A percentile compares a stretch with the other conserved stretches of the same genome.
These are phyloP conservation scores for Pythium folliculosum DNA, from an alignment of 352 stramenopile species.

Conservation along the genomic window DNA sequence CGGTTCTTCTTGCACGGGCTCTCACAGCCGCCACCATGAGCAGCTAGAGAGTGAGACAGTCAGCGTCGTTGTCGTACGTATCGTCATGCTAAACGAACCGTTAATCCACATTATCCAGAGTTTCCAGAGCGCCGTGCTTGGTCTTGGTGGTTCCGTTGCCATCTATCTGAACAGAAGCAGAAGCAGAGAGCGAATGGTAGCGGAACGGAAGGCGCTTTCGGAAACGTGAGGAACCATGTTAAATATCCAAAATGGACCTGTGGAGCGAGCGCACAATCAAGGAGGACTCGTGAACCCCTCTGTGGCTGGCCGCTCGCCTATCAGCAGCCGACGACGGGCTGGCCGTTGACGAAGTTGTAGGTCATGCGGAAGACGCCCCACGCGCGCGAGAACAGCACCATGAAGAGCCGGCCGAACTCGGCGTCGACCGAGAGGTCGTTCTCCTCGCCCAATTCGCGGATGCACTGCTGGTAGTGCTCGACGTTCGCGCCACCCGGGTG, in stretches of 20 bases:
- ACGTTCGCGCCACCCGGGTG: conserved; percentile 56
- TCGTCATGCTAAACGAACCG: too few relatives aligned
- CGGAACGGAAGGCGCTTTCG: too few relatives aligned
- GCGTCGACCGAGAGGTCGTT: conserved; percentile 49
- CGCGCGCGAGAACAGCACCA: conserved; percentile 40
- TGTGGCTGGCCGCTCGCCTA: too few relatives aligned
- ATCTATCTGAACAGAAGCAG: too few relatives aligned
- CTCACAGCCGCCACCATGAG: not conserved
- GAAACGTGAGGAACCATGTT: not conserved
- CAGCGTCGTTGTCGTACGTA: too few relatives aligned
- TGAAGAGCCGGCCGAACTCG: conserved; percentile 43
- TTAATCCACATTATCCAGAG: too few relatives aligned
- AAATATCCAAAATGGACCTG: not conserved
- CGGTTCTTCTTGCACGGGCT: not conserved
- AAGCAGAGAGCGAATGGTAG: too few relatives aligned
- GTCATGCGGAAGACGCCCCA: conserved; percentile 9
- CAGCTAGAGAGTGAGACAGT: too few relatives aligned
- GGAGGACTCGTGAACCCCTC: too few relatives aligned
- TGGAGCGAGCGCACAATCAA: not conserved
- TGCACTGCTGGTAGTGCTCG: conserved; percentile 63
- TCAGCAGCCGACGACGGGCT: not conserved
- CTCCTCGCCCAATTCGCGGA: conserved; percentile 44
- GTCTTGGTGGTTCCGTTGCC: too few relatives aligned
- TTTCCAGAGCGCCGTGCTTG: too few relatives aligned
- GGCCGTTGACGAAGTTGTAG: conserved; percentile 15